phyloP scores from a whole-genome alignment of 495 filamentous ascomycete species.

The Peziza echinospora region DNA sequence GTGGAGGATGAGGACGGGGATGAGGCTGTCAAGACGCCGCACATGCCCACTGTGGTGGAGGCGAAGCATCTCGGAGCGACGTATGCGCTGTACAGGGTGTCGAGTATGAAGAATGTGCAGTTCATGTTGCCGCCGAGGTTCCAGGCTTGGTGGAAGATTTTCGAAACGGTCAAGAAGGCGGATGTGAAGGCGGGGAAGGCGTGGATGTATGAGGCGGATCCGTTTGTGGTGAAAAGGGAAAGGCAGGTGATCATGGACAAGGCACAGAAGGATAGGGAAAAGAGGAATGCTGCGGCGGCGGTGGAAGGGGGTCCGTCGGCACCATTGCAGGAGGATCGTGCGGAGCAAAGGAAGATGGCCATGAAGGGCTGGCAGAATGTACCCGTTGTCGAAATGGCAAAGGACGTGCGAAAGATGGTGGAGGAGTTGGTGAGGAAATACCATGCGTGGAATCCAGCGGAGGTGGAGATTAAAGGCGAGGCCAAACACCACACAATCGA shows the following conservation, averaged over 20 bases:
- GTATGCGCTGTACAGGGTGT: conserved; percentile 72
- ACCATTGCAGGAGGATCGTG: not conserved
- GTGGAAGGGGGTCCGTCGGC: conserved; percentile 1
- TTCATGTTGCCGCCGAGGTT: conserved; percentile 87
- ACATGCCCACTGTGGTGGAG: conserved; percentile 61
- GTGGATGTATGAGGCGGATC: conserved; percentile 94
- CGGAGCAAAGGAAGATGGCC: not conserved
- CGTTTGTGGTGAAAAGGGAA: conserved; percentile 59
- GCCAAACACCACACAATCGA: conserved; percentile 40
- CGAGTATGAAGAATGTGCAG: conserved; percentile 82
- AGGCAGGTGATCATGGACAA: conserved; percentile 50
- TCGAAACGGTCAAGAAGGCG: conserved; percentile 52
- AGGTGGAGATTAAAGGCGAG: conserved; percentile 35
- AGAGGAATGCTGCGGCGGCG: conserved; percentile 8
- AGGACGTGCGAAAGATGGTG: conserved; percentile 47
- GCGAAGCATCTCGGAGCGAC: conserved; percentile 83
- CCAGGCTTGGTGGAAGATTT: conserved; percentile 61
- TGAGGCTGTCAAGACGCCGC: conserved; percentile 45
- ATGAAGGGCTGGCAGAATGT: conserved; percentile 62
- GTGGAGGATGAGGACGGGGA: conserved; percentile 16
- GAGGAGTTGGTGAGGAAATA: conserved; percentile 56
- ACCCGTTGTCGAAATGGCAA: conserved; percentile 83
- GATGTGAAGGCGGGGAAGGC: conserved; percentile 53
- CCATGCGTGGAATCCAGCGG: conserved; percentile 68
- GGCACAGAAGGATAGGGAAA: conserved; percentile 40